Evolutionary conservation across 2,329 filamentous ascomycete species (phyloP).

Genomic region (Diaporthe ampelina): DNA sequence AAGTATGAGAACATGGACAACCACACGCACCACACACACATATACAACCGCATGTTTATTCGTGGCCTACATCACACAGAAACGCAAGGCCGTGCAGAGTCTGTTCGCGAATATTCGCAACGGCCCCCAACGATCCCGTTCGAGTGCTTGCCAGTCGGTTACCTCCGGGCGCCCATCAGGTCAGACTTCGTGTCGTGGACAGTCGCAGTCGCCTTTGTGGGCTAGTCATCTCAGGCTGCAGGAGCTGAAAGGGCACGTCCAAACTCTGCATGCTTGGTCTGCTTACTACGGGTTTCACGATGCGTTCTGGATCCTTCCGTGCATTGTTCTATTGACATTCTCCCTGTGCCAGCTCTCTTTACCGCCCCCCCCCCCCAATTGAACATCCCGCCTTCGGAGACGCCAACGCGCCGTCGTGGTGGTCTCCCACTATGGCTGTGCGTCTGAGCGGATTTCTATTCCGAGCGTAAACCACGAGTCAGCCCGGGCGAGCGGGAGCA

Average conservation of each 20-base stretch:
- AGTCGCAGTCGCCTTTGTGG: not conserved
- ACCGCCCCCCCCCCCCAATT: not conserved
- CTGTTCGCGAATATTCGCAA: not conserved
- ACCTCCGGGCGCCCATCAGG: not conserved
- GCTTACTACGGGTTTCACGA: constrained; percentile 25
- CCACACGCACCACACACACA: not conserved
- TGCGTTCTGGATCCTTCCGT: constrained; percentile 31
- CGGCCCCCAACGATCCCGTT: not conserved
- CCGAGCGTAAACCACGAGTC: constrained; percentile 16
- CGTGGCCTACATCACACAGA: not conserved
- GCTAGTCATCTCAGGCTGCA: constrained; percentile 14
- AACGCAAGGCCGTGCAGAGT: not conserved
- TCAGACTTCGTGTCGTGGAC: not conserved
- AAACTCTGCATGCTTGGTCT: constrained; percentile 15
- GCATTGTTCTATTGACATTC: constrained; percentile 20
- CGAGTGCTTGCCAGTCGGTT: not conserved
- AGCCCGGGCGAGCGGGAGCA: constrained; percentile 4
- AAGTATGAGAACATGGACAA: constrained; percentile 7
- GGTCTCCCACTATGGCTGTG: constrained; percentile 13
- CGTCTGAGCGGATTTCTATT: constrained; percentile 22
- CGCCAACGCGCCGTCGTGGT: constrained; percentile 16
- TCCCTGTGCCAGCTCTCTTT: not conserved
- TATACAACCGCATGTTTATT: too few relatives aligned
- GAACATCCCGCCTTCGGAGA: constrained; percentile 3
- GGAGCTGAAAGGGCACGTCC: constrained; percentile 24